phyloP scores from a whole-genome alignment of 495 filamentous ascomycete genomes.

The Talaromyces adpressus region DNA sequence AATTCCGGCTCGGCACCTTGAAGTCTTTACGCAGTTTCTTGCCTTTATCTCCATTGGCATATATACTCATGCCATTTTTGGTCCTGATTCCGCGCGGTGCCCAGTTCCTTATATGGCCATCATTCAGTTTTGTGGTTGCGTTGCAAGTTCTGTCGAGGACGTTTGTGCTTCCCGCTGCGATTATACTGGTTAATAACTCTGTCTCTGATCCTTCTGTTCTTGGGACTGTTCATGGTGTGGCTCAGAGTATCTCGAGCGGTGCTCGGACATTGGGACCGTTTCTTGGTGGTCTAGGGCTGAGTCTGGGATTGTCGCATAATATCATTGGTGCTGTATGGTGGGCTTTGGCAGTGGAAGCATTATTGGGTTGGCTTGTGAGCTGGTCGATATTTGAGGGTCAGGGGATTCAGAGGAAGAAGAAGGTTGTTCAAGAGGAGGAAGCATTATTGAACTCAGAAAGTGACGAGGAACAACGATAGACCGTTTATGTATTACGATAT shows the following conservation, averaged over 20 bases:
- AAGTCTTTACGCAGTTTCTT: conserved; percentile 51
- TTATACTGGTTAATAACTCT: conserved; percentile 64
- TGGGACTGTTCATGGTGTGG: conserved; percentile 64
- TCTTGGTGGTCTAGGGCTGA: conserved; percentile 57
- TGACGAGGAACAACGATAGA: background rate
- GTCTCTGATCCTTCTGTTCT: conserved; percentile 55
- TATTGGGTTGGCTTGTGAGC: conserved; percentile 42
- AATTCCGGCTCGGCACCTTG: conserved; percentile 54
- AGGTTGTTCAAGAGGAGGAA: conserved; percentile 6
- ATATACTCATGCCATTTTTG: conserved; percentile 60
- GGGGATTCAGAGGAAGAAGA: conserved; percentile 29
- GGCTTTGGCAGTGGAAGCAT: conserved; percentile 46
- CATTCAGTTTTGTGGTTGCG: conserved; percentile 53
- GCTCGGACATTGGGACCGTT: conserved; percentile 61
- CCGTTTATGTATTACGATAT: background rate
- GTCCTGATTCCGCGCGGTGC: conserved; percentile 45
- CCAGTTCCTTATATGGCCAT: conserved; percentile 41
- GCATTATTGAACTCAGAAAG: background rate
- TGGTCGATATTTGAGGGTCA: conserved; percentile 49
- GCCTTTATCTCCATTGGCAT: conserved; percentile 59
- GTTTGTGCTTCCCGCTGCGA: conserved; percentile 60
- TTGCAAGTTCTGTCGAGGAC: conserved; percentile 66
- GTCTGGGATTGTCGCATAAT: conserved; percentile 55
- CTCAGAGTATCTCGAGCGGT: conserved; percentile 53
- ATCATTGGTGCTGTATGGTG: conserved; percentile 68